phyloP scores from a whole-genome alignment of 768 basidiomycete species.

The Royoungia palumana region DNA sequence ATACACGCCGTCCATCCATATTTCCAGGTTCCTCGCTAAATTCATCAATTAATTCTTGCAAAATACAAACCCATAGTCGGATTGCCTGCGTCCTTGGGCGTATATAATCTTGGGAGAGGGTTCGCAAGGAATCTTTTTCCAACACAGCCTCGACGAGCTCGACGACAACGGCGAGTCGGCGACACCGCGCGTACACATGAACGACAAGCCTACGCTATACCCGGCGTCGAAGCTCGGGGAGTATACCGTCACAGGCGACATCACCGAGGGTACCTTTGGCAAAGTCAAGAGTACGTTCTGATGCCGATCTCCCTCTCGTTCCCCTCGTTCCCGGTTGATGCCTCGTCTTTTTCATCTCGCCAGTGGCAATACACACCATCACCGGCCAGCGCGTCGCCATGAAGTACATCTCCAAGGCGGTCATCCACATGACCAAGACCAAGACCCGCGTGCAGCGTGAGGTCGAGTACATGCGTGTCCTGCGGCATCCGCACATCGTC shows the following conservation, averaged over 20 bases:
- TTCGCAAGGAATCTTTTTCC: conserved; percentile 28
- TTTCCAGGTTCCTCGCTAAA: too few relatives aligned
- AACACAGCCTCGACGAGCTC: conserved; percentile 6
- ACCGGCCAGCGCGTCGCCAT: conserved; percentile 96
- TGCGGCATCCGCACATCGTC: conserved; percentile 95
- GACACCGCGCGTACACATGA: conserved; percentile 21
- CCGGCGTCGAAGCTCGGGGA: conserved; percentile 81
- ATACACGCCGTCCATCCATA: too few relatives aligned
- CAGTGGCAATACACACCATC: conserved; percentile 91
- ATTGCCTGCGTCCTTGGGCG: too few relatives aligned
- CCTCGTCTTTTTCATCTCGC: conserved; percentile 11
- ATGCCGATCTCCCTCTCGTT: conserved; percentile 13
- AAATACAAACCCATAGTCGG: too few relatives aligned
- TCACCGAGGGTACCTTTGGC: conserved; percentile 96
- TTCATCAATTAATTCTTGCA: too few relatives aligned
- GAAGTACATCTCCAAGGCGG: conserved; percentile 95
- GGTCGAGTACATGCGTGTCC: conserved; percentile 93
- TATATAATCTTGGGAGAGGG: conserved; percentile 17
- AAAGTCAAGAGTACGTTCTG: conserved; percentile 91
- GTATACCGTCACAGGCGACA: conserved; percentile 82
- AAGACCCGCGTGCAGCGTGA: conserved; percentile 90
- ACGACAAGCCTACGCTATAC: conserved; percentile 32
- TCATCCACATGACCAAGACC: conserved; percentile 87
- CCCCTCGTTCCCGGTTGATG: conserved; percentile 11
- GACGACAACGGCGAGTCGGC: conserved; percentile 14